Evolutionary conservation across 2,329 filamentous ascomycete genomes (phyloP), one percentile per base, ranked within the genome.

Genomic region (Calonectria pauciramosa): DNA sequence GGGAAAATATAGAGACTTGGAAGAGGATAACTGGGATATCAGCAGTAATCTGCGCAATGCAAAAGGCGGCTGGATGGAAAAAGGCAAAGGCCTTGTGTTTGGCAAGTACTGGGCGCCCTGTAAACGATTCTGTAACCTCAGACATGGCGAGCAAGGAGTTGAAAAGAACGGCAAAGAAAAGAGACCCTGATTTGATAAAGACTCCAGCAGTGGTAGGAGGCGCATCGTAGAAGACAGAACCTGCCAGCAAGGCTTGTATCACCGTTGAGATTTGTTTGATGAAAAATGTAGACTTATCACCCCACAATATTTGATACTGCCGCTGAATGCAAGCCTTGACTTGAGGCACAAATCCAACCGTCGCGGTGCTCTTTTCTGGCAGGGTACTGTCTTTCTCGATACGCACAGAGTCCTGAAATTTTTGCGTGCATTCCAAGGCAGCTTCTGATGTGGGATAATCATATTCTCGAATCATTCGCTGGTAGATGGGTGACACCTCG

Each of bases 161-260:
- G 82, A 90, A 92, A 0, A 94, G 85, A 0, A 94, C 85, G 0
- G 92, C 86, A 65, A 94, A 90, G 86, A 94, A 94, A 6, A 93
- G 84, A 0, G 92, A 89, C 67, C 93, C 93, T 0, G 89, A 88
- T 78, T 93, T 93, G 77, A 90, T 81, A 81, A 94, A 94, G 0
- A 94, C 83, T 11, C 93, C 93, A 1, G 83, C 86, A 0, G 91
- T 90, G 65, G 89, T 91, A 30, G 85, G 73, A 0, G 92, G 88
- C 0, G 92, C 90, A 71, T 92, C 88, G 83, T 94, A 94, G 83
- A 94, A 94, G 5, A 94, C 86, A 0, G 92, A 94, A 8, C 92
- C 93, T 1, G 89, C 87, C 71, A 94, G 90, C 10, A 94, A 82
- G 0, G 92, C 91, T 78, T 93, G 91, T 0, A 87, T 78, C 9